These are phyloP conservation scores for Lachancea dasiensis DNA, from an alignment of 805 yeast genomes.

Conservation along the genomic window DNA sequence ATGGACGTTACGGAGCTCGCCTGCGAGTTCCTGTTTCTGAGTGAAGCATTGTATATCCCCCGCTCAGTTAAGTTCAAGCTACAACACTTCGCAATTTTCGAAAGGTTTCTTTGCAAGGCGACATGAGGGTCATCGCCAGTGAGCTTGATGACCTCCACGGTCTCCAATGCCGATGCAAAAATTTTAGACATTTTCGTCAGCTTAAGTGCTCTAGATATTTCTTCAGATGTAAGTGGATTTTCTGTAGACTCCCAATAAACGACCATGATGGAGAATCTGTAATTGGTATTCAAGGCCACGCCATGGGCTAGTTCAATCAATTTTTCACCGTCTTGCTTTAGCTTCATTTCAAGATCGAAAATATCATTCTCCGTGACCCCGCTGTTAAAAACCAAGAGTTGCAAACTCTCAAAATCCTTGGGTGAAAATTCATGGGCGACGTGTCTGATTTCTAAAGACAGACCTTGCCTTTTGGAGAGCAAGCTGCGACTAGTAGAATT, in stretches of 20 bases:
- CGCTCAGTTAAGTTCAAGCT: constrained; percentile 30
- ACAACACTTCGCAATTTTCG: constrained; percentile 21
- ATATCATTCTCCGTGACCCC: constrained; percentile 32
- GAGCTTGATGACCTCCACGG: constrained; percentile 27
- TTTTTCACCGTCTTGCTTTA: constrained; percentile 31
- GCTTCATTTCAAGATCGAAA: constrained; percentile 32
- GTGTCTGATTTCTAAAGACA: constrained; percentile 19
- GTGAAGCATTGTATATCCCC: constrained; percentile 26
- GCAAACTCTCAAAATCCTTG: constrained; percentile 24
- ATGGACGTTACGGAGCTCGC: not conserved
- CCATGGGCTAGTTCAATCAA: constrained; percentile 34
- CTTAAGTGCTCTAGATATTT: constrained; percentile 19
- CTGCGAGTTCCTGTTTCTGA: constrained; percentile 13
- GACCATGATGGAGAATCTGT: constrained; percentile 31
- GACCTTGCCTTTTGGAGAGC: not conserved
- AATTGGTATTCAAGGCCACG: constrained; percentile 31
- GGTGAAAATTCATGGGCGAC: constrained; percentile 24
- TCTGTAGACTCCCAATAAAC: constrained; percentile 39
- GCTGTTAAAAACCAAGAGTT: constrained; percentile 35
- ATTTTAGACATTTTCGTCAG: constrained; percentile 28
- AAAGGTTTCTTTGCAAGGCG: constrained; percentile 27
- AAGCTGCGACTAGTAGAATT: not conserved
- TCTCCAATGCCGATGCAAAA: constrained; percentile 24
- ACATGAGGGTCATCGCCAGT: constrained; percentile 28
- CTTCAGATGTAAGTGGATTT: constrained; percentile 15